Percentiles rank a stretch among this genome's conserved stretches.
phyloP scores from a whole-genome alignment of 1,139 yeast genomes.

The Taphrina betulina region DNA sequence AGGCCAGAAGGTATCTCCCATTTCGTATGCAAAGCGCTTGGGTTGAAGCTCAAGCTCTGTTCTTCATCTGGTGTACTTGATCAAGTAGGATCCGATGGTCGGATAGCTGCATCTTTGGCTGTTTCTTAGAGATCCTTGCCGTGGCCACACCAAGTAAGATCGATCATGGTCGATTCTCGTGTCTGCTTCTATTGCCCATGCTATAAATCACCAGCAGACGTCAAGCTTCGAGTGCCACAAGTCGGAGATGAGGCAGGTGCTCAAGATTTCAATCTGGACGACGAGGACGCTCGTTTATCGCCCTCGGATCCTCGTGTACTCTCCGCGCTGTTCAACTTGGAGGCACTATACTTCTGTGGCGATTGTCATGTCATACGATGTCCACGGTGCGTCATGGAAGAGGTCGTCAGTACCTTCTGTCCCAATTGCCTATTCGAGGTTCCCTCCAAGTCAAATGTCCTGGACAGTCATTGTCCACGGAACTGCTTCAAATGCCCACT shows the following conservation, averaged over 20 bases:
- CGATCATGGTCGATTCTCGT: no score
- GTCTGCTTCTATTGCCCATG: conserved; percentile 14
- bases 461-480: conserved; percentile 35
- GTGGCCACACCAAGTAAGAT: no score
- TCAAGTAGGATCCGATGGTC: no score
- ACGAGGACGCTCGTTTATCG: conserved; percentile 1
- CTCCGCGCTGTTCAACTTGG: conserved; percentile 37
- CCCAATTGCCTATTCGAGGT: conserved; percentile 39
- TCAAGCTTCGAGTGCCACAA: no score
- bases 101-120: no score
- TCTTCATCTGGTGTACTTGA: no score
- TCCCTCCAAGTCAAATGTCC: conserved; percentile 17
- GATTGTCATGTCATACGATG: conserved; percentile 38
- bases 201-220: conserved; percentile 19
- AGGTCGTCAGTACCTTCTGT: conserved; percentile 38
- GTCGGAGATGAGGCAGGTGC: no score
- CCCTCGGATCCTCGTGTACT: conserved; percentile 16
- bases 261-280: no score
- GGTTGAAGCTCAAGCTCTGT: no score
- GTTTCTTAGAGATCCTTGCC: no score
- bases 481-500: conserved; percentile 39
- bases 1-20: no score
- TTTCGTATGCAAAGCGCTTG: no score
- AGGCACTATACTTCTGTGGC: conserved; percentile 38
- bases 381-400: conserved; percentile 39